These are phyloP conservation scores for Pseudohalonectria lignicola DNA, from an alignment of 2,329 filamentous ascomycete species.

Conservation along the genomic window DNA sequence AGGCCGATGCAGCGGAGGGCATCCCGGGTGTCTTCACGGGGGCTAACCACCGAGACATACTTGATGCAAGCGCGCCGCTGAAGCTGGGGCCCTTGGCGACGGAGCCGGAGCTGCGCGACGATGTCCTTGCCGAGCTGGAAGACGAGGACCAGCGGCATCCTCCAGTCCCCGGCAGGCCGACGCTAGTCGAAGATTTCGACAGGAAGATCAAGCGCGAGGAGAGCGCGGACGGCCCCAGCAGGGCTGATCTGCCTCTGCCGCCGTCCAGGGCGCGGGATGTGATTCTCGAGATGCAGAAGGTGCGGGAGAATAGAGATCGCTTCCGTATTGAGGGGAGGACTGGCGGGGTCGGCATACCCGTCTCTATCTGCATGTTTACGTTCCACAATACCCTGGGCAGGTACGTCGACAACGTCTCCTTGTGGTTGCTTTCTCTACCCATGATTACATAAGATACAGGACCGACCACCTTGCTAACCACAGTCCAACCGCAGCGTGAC, in stretches of 20 bases:
- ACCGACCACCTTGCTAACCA: no score
- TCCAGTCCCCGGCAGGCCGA: conserved; percentile 57
- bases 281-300: conserved; percentile 84
- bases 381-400: conserved; percentile 93
- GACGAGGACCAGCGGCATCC: conserved; percentile 75
- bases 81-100: conserved; percentile 74
- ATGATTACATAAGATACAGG: no score
- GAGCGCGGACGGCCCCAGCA: conserved; percentile 67
- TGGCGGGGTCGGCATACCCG: conserved; percentile 68
- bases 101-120: conserved; percentile 71
- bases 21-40: conserved; percentile 53
- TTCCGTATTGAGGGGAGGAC: conserved; percentile 80
- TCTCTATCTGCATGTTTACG: conserved; percentile 95
- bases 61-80: conserved; percentile 46
- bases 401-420: no score
- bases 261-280: conserved; percentile 84
- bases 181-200: conserved; percentile 79
- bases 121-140: conserved; percentile 77
- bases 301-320: conserved; percentile 84
- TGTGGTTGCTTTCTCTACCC: no score
- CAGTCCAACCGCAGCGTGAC: conserved; percentile 67
- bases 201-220: conserved; percentile 83
- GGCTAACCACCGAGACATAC: conserved; percentile 47
- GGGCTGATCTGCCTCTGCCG: conserved; percentile 74
- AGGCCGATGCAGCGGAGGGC: conserved; percentile 52